These are phyloP conservation scores for Saccharomyces hybrid DNA, from an alignment of 1,139 yeast species.

Conservation along the genomic window DNA sequence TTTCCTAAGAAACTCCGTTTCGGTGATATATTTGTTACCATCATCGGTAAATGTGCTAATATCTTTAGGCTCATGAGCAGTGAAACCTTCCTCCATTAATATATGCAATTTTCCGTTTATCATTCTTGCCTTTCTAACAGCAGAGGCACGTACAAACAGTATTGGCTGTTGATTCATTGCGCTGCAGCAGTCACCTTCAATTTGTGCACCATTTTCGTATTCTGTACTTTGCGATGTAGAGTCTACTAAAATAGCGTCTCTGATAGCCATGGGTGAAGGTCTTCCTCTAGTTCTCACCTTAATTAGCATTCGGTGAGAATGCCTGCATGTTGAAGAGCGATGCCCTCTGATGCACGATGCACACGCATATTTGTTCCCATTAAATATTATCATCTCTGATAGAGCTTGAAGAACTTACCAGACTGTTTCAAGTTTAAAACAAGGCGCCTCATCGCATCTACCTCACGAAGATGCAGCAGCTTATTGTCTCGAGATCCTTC, in stretches of 20 bases:
- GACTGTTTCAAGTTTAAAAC: not conserved
- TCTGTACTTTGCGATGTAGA: slow-evolving; percentile 5
- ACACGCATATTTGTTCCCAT: slow-evolving; percentile 84
- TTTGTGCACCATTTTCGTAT: not conserved
- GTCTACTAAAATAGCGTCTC: slow-evolving; percentile 30
- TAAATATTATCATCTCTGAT: slow-evolving; percentile 65
- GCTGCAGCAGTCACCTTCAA: slow-evolving; percentile 9
- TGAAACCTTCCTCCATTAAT: slow-evolving; percentile 17
- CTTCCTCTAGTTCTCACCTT: slow-evolving; percentile 88
- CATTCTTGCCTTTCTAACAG: slow-evolving; percentile 26
- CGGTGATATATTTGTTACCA: slow-evolving; percentile 2
- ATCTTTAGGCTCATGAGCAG: not conserved
- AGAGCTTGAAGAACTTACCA: not conserved
- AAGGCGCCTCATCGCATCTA: not conserved
- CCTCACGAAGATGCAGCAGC: not conserved
- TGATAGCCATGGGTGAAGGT: slow-evolving; percentile 39
- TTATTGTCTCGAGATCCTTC: not conserved
- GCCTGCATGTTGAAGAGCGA: slow-evolving; percentile 80
- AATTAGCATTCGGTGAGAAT: slow-evolving; percentile 67
- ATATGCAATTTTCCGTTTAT: slow-evolving; percentile 28
- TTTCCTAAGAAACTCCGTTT: slow-evolving; percentile 18
- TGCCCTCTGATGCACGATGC: slow-evolving; percentile 89
- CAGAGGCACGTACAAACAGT: slow-evolving; percentile 25
- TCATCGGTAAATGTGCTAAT: slow-evolving; percentile 5
- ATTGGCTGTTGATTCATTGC: slow-evolving; percentile 29